Evolutionary conservation across 2,329 filamentous ascomycete species (phyloP).

Genomic region (Allantophomopsis lycopodina): DNA sequence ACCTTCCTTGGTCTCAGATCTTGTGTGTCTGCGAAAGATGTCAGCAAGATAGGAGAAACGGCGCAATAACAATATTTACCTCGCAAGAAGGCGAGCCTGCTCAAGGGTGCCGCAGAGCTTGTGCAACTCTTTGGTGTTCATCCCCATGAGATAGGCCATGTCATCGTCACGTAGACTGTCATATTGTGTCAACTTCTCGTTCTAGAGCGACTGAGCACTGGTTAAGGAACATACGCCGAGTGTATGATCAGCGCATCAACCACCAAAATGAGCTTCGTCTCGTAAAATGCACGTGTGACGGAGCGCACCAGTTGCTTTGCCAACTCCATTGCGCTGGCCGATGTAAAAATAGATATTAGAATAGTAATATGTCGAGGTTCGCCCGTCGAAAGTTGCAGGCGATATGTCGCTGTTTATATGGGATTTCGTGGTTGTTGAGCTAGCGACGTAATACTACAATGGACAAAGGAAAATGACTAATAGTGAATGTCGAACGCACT

Average conservation of each 20-base stretch:
- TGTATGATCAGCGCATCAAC: slow-evolving; percentile 69
- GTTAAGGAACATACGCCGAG: slow-evolving; percentile 38
- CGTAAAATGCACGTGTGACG: slow-evolving; percentile 75
- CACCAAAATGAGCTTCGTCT: slow-evolving; percentile 70
- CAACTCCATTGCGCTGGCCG: slow-evolving; percentile 38
- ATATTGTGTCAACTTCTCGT: slow-evolving; percentile 12
- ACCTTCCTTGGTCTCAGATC: slow-evolving; percentile 66
- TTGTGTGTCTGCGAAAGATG: slow-evolving; percentile 40
- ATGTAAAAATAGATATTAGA: too few relatives aligned
- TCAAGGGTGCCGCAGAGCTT: slow-evolving; percentile 75
- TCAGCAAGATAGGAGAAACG: slow-evolving; percentile 1
- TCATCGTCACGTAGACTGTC: slow-evolving; percentile 70
- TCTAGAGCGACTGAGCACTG: slow-evolving; percentile 2
- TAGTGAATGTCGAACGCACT: background rate
- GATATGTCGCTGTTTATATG: too few relatives aligned
- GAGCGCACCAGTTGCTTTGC: slow-evolving; percentile 74
- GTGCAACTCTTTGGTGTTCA: slow-evolving; percentile 84
- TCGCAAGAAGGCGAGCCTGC: slow-evolving; percentile 73
- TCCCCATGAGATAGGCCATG: slow-evolving; percentile 71
- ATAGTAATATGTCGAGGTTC: too few relatives aligned
- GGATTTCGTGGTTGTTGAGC: too few relatives aligned
- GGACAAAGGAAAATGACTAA: background rate
- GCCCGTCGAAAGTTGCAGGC: too few relatives aligned
- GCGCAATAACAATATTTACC: slow-evolving; percentile 34
- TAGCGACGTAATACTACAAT: too few relatives aligned